Evolutionary conservation across 2,329 filamentous ascomycete species (phyloP), one percentile per base, ranked within the genome.

Genomic region (Fusarium sacchari): DNA sequence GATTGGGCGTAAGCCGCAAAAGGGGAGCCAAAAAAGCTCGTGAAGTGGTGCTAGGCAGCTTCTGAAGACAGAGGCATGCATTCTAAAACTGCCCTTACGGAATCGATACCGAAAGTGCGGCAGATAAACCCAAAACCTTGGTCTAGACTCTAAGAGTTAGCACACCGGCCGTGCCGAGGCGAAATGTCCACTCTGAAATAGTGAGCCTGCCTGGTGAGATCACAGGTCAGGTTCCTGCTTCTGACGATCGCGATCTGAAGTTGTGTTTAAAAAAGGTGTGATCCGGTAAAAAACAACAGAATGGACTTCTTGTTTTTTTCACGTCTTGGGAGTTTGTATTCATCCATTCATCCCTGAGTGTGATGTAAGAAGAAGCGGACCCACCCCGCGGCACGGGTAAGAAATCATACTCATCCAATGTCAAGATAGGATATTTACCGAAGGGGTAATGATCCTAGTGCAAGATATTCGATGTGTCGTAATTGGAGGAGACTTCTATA

Each of bases 101-200:
- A 73, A 78, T 52, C 64, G 60, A 64, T 77, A 76, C 76, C 76
- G 76, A 78, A 57, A 59, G 57, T 32, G 62, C 71, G 55, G 71
- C 71, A 73, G 71, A 74, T 73, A 74, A 74, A 73, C 59, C 67
- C 67, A 72, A 74, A 74, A 72, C 49, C 46, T 47, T 49, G 65
- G 61, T 47, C 50, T 66, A 60, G 47, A 61, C 49, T 66, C 42
- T 42, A 42, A 59, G 32, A 49, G 47, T 30, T 40, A 42, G 43
- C 34, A 67, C 43, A 39, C 67, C 58, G 67, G 71, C 39, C 67
- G 63, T 72, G 71, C 64, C 63, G 71, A 68, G 59, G 59, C 56
- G 49, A 67, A 42, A 26, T 26, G 62, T 30, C 43, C 36, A 49
- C 32, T 37, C 20, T 57, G 28, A 34, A 40, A 42, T 39, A 58